Conservation (phyloP, 73 alveolate genomes). For the Vitrella brassicaformis region DNA sequence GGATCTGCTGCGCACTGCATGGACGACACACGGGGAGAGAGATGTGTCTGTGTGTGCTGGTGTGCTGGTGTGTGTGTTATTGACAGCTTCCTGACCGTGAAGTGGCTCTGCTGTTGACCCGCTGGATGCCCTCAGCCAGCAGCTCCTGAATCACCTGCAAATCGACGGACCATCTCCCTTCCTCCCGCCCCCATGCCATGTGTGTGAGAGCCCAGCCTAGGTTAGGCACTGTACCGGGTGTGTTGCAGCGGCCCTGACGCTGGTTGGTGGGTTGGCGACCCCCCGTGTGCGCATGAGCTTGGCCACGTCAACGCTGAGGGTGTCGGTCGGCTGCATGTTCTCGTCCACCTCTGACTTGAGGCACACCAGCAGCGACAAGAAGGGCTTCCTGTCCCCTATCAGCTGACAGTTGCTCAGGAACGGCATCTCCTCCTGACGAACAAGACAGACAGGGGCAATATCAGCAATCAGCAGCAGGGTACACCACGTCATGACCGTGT, state of each 20-base stretch:
- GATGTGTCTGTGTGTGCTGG: slow-evolving; percentile 7
- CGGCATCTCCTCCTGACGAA: slow-evolving; percentile 62
- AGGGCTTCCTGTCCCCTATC: slow-evolving; percentile 64
- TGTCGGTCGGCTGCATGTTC: neutral
- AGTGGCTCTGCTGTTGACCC: slow-evolving; percentile 4
- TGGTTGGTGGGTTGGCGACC: too few relatives aligned
- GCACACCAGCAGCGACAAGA: slow-evolving; percentile 41
- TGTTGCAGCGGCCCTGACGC: too few relatives aligned
- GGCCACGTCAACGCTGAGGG: neutral
- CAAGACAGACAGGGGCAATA: too few relatives aligned
- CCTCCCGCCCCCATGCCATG: too few relatives aligned
- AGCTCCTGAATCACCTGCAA: neutral
- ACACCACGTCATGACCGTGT: too few relatives aligned
- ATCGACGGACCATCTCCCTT: too few relatives aligned
- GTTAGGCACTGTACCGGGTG: too few relatives aligned
- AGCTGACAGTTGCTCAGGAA: slow-evolving; percentile 59
- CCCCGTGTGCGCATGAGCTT: too few relatives aligned
- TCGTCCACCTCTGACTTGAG: neutral
- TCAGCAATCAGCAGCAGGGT: too few relatives aligned
- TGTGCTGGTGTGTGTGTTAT: too few relatives aligned
- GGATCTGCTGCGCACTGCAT: slow-evolving; percentile 59
- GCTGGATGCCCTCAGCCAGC: slow-evolving; percentile 7
- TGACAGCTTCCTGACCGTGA: too few relatives aligned
- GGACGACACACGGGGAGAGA: slow-evolving; percentile 21
- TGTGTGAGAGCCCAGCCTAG: too few relatives aligned